Evolutionary conservation across 2,329 filamentous ascomycete species (phyloP).

Genomic region (Berkeleyomyces basicola): DNA sequence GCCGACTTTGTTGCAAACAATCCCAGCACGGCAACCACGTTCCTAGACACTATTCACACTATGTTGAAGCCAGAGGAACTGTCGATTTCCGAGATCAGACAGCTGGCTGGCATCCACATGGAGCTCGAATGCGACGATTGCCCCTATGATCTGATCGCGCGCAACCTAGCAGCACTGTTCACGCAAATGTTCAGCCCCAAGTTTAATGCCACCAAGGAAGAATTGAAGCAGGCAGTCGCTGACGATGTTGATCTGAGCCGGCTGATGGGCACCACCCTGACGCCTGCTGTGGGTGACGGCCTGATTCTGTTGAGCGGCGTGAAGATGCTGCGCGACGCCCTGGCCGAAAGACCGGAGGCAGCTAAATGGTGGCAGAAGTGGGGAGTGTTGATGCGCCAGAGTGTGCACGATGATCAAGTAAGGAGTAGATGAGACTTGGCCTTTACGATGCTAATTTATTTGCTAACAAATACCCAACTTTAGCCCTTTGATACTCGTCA

Average conservation of each 20-base stretch:
- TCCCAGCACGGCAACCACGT: conserved; percentile 8
- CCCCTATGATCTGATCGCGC: conserved; percentile 8
- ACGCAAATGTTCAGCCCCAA: conserved; percentile 9
- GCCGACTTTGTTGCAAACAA: neutral
- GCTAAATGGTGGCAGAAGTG: conserved; percentile 22
- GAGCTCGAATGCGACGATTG: conserved; percentile 1
- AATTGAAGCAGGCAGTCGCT: neutral
- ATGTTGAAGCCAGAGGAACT: conserved; percentile 5
- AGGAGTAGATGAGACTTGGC: conserved; percentile 12
- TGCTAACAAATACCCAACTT: neutral
- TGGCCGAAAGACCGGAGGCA: conserved; percentile 1
- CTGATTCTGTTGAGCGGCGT: conserved; percentile 11
- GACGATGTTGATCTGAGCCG: conserved; percentile 1
- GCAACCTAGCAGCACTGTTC: conserved; percentile 9
- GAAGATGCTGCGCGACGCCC: conserved; percentile 10
- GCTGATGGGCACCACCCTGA: conserved; percentile 7
- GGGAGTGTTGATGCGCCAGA: conserved; percentile 33
- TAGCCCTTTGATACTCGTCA: conserved; percentile 49
- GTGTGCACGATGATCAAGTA: conserved; percentile 33
- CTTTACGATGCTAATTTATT: neutral
- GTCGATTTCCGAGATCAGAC: conserved; percentile 1
- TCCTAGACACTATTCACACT: conserved; percentile 7
- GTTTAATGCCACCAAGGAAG: conserved; percentile 1
- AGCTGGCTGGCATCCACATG: conserved; percentile 5
- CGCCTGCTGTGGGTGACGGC: conserved; percentile 6